Percentiles rank a stretch among this genome's conserved stretches.
phyloP scores from a whole-genome alignment of 202 grass and related monocot species.

The Sporobolus alterniflorus region DNA sequence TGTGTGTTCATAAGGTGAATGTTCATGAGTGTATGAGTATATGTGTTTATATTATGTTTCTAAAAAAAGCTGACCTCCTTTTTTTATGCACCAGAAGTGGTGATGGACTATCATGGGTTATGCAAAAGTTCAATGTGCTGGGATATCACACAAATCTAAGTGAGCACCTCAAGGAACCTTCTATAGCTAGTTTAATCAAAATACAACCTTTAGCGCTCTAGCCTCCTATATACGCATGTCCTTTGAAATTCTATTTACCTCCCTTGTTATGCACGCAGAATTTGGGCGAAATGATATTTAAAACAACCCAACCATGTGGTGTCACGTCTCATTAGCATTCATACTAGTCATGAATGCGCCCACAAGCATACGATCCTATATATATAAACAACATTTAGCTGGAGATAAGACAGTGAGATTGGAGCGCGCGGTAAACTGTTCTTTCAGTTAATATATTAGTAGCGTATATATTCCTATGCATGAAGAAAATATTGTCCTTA shows the following conservation, averaged over 20 bases:
- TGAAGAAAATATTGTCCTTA: neutral
- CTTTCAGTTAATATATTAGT: neutral
- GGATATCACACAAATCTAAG: no score
- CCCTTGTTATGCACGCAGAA: conserved; percentile 9
- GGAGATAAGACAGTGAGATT: neutral
- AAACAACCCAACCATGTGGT: neutral
- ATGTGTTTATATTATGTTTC: no score
- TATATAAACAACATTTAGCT: neutral
- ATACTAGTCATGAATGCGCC: neutral
- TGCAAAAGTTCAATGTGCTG: no score
- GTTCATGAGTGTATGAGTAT: no score
- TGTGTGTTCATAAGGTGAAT: no score
- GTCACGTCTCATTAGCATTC: neutral
- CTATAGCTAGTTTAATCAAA: no score
- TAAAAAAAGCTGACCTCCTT: no score
- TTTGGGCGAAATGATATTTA: neutral
- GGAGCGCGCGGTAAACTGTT: neutral
- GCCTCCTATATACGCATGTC: no score
- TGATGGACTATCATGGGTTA: no score
- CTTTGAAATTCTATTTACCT: neutral
- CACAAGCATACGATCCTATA: neutral
- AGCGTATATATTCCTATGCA: neutral
- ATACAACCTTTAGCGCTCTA: no score
- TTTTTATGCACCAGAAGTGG: no score
- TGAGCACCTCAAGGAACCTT: no score